These are phyloP conservation scores for Hypoxylon rickii DNA, from an alignment of 495 filamentous ascomycete genomes.

Conservation along the genomic window DNA sequence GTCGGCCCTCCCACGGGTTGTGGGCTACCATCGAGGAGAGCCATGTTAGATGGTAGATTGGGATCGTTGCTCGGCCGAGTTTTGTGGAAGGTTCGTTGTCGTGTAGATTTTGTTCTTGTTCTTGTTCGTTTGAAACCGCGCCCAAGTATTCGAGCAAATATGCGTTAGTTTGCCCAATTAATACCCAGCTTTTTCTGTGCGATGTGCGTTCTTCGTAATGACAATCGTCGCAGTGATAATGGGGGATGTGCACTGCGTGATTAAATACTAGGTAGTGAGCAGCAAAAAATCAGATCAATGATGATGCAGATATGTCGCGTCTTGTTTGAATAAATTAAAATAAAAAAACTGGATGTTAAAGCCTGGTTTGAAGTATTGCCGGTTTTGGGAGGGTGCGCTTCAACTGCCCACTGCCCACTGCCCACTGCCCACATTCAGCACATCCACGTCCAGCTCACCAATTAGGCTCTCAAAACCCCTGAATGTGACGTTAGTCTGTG, in stretches of 20 bases:
- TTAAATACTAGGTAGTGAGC: not conserved
- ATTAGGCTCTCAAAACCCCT: slow-evolving; percentile 30
- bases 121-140: slow-evolving; percentile 1
- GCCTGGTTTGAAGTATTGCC: slow-evolving; percentile 6
- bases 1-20: slow-evolving; percentile 47
- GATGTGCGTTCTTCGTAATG: slow-evolving; percentile 1
- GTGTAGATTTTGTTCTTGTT: not conserved
- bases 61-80: slow-evolving; percentile 1
- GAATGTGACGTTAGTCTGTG: slow-evolving; percentile 28
- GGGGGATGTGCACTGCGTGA: not conserved
- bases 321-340: slow-evolving; percentile 11
- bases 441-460: slow-evolving; percentile 24
- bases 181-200: not conserved
- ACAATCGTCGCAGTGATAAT: not conserved
- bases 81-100: slow-evolving; percentile 1
- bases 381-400: slow-evolving; percentile 26
- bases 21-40: slow-evolving; percentile 42
- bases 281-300: not conserved
- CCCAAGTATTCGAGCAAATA: not conserved
- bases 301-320: slow-evolving; percentile 19
- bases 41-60: slow-evolving; percentile 37
- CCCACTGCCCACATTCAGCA: too few species aligned
- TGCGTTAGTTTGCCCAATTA: slow-evolving; percentile 6
- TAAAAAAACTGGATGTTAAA: slow-evolving; percentile 9
- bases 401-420: slow-evolving; percentile 8